A percentile compares a stretch with the other conserved stretches of the same genome.
Evolutionary conservation across 1,284 basidiomycete species (phyloP).

Genomic region (Porphyrellus sp.): DNA sequence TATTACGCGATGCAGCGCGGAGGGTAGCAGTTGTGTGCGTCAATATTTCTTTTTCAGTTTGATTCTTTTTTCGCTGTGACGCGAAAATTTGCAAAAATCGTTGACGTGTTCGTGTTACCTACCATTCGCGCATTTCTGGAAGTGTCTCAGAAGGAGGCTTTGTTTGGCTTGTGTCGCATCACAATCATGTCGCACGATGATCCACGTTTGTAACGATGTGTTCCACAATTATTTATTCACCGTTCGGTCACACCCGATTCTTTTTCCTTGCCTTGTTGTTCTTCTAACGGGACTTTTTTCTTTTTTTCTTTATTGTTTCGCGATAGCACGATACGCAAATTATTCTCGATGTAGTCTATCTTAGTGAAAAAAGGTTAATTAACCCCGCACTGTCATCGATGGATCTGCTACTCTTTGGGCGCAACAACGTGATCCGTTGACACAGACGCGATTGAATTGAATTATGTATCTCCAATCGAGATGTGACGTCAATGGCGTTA

Average conservation of each 20-base stretch:
- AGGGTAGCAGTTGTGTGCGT: slow-evolving; percentile 3
- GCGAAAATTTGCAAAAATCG: too few relatives aligned
- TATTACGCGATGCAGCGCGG: slow-evolving; percentile 29
- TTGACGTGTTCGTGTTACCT: slow-evolving; percentile 3
- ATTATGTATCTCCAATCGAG: neutral
- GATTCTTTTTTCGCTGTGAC: too few relatives aligned
- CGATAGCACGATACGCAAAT: slow-evolving; percentile 10
- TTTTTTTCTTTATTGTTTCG: neutral
- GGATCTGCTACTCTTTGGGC: neutral
- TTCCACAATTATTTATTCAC: slow-evolving; percentile 22
- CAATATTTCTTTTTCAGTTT: neutral
- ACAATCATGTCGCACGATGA: slow-evolving; percentile 4
- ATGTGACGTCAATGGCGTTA: neutral
- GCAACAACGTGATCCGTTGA: neutral
- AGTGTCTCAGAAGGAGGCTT: slow-evolving; percentile 2
- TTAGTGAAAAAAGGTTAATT: slow-evolving; percentile 16
- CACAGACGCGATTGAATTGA: neutral
- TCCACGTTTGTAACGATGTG: slow-evolving; percentile 6
- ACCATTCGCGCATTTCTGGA: slow-evolving; percentile 8
- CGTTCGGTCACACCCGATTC: neutral
- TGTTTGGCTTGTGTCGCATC: slow-evolving; percentile 14
- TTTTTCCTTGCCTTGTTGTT: neutral
- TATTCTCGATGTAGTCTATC: slow-evolving; percentile 30
- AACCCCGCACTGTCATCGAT: neutral
- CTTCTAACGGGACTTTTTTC: neutral